Evolutionary conservation across 352 stramenopile genomes (phyloP).

Genomic region (Pythium sukuiense): DNA sequence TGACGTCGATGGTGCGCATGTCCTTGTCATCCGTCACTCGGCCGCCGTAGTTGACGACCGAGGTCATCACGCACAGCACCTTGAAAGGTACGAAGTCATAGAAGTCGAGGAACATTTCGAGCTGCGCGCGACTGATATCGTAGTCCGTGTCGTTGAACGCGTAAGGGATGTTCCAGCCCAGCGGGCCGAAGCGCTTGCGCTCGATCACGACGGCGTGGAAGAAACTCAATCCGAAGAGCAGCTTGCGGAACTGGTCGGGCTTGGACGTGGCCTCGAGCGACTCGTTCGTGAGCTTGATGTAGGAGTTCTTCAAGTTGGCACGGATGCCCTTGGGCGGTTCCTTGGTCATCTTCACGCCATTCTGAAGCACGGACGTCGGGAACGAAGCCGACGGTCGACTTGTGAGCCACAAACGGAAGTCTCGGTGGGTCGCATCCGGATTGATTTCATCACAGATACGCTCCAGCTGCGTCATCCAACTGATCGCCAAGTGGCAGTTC

Average conservation of each 20-base stretch:
- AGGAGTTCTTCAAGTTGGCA: conserved; percentile 89
- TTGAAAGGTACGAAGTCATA: conserved; percentile 86
- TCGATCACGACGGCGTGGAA: conserved; percentile 86
- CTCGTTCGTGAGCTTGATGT: conserved; percentile 90
- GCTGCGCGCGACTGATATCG: conserved; percentile 72
- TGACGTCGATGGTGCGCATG: conserved; percentile 82
- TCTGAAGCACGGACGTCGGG: conserved; percentile 90
- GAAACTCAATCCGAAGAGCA: conserved; percentile 87
- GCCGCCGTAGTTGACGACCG: conserved; percentile 92
- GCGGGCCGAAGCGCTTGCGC: conserved; percentile 85
- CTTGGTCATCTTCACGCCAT: conserved; percentile 94
- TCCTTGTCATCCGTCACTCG: conserved; percentile 93
- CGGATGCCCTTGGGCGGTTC: conserved; percentile 90
- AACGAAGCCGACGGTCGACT: conserved; percentile 69
- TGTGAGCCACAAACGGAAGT: conserved; percentile 93
- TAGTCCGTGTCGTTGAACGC: conserved; percentile 93
- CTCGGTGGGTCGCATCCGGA: conserved; percentile 83
- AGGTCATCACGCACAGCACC: conserved; percentile 87
- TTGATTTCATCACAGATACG: conserved; percentile 90
- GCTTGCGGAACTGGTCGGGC: conserved; percentile 79
- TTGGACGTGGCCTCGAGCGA: conserved; percentile 68
- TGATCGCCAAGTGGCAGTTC: conserved; percentile 92
- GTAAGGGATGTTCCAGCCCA: conserved; percentile 94
- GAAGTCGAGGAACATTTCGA: conserved; percentile 92
- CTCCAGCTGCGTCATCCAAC: conserved; percentile 92